A percentile compares a stretch with the other conserved stretches of the same genome.
Evolutionary conservation across 1,139 yeast genomes (phyloP).

Genomic region (Yamadazyma triangularis): DNA sequence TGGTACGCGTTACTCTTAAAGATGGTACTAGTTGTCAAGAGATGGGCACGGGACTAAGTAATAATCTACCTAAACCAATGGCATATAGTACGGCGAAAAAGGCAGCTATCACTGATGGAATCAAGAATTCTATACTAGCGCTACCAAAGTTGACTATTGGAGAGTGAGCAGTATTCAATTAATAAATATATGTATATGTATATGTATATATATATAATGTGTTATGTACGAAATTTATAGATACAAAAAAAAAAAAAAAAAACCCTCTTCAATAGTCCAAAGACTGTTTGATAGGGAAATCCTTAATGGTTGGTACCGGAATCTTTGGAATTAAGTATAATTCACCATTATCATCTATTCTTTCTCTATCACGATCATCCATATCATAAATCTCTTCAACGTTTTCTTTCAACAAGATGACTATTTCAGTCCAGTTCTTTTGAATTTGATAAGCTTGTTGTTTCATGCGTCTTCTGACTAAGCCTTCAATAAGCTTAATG

Average conservation of each 20-base stretch:
- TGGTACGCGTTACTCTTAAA: slow-evolving; percentile 35
- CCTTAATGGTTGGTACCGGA: slow-evolving; percentile 57
- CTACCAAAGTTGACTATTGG: slow-evolving; percentile 10
- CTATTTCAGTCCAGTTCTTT: slow-evolving; percentile 56
- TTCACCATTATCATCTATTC: slow-evolving; percentile 84
- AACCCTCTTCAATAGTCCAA: slow-evolving; percentile 57
- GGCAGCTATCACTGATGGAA: slow-evolving; percentile 49
- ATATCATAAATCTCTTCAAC: slow-evolving; percentile 72
- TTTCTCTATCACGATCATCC: slow-evolving; percentile 80
- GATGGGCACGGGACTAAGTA: slow-evolving; percentile 38
- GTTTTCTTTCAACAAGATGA: slow-evolving; percentile 51
- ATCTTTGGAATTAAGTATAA: slow-evolving; percentile 70
- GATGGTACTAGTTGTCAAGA: slow-evolving; percentile 45
- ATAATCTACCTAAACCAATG: slow-evolving; percentile 26
- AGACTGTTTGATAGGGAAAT: slow-evolving; percentile 51
- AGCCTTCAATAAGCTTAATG: slow-evolving; percentile 63
- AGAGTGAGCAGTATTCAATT: no score
- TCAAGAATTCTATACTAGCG: slow-evolving; percentile 35
- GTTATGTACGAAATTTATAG: no score
- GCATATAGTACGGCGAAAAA: slow-evolving; percentile 33
- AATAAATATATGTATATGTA: no score
- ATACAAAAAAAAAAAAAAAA: no score
- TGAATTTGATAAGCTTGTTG: slow-evolving; percentile 85
- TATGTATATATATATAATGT: no score
- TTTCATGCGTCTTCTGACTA: slow-evolving; percentile 66